Conservation (phyloP, 768 basidiomycete species). For the Xerocomellus intermedius region DNA sequence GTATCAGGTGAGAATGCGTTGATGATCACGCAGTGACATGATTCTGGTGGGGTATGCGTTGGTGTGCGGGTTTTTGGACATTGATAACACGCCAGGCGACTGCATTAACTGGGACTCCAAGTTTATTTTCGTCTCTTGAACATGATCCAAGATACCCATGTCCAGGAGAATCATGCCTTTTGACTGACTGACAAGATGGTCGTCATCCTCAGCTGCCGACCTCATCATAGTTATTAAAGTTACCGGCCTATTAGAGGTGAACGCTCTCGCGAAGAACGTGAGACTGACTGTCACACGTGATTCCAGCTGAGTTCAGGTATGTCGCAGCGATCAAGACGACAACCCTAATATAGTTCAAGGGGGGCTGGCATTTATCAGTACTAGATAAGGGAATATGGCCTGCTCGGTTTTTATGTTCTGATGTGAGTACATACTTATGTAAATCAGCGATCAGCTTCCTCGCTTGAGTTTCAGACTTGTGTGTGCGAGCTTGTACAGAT, state of each 20-base stretch:
- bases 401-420: neutral
- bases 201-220: neutral
- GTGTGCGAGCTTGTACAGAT: neutral
- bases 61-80: too few species aligned
- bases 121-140: neutral
- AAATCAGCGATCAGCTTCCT: neutral
- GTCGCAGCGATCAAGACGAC: neutral
- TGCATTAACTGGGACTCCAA: neutral
- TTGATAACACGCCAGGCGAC: neutral
- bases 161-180: neutral
- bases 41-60: too few species aligned
- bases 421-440: neutral
- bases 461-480: neutral
- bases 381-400: constrained; percentile 3
- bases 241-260: neutral
- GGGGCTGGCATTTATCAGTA: neutral
- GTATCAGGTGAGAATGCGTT: neutral
- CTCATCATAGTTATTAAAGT: neutral
- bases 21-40: neutral
- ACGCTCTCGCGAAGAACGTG: constrained; percentile 3
- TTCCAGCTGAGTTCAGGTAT: neutral
- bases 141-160: too few species aligned
- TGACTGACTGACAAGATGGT: neutral
- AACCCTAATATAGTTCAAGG: neutral
- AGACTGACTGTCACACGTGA: neutral